Evolutionary conservation across 768 basidiomycete species (phyloP).

Genomic region (Arthromyces matolae): DNA sequence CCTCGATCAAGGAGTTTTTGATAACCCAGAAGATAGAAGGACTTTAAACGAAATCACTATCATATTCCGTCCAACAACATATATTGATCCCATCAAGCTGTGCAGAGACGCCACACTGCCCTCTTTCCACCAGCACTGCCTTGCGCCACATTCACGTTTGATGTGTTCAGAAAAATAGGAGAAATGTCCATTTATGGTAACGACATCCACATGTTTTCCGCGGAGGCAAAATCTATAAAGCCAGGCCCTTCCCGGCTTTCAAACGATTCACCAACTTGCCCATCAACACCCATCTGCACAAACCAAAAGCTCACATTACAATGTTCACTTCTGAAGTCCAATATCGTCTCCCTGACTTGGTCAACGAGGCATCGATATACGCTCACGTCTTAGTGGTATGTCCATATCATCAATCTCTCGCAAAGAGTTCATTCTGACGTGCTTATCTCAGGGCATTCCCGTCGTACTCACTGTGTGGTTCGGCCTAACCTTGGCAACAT

Average conservation of each 20-base stretch:
- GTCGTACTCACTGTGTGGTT: neutral
- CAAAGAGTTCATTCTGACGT: neutral
- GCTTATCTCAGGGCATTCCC: neutral
- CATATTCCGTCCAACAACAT: too few relatives aligned
- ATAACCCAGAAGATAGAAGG: too few relatives aligned
- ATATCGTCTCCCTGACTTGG: neutral
- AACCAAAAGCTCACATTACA: neutral
- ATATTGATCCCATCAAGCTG: too few relatives aligned
- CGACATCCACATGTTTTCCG: neutral
- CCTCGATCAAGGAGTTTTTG: too few relatives aligned
- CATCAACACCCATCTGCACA: neutral
- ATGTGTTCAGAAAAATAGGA: constrained; percentile 2
- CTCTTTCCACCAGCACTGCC: neutral
- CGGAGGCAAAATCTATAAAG: constrained; percentile 3
- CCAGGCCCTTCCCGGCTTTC: neutral
- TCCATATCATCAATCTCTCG: neutral
- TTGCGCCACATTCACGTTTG: neutral
- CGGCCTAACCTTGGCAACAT: neutral
- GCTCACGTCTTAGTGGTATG: neutral
- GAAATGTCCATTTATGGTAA: neutral
- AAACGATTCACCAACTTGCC: neutral
- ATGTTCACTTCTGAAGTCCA: neutral
- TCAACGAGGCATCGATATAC: neutral
- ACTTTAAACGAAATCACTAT: too few relatives aligned
- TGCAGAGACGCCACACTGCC: neutral